Evolutionary conservation across 371 early-diverging fungal species (phyloP).

Genomic region (Syncephalastrum contaminatum): DNA sequence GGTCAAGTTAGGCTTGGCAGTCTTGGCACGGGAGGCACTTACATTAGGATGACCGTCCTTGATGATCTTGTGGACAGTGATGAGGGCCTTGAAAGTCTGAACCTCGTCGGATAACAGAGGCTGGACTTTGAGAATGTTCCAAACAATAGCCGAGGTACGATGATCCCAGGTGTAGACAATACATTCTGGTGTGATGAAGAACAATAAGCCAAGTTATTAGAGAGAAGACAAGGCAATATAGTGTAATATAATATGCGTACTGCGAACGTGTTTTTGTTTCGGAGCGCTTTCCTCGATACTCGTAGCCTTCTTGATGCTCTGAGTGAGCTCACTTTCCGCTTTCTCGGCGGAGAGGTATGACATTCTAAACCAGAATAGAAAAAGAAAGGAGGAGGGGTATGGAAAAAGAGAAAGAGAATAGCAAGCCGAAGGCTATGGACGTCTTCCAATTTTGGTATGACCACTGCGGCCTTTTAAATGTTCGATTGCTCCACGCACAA

Average conservation of each 20-base stretch:
- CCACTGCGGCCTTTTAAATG: too few relatives aligned
- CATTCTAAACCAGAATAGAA: conserved; percentile 20
- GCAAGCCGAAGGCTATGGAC: too few relatives aligned
- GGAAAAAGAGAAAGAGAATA: too few relatives aligned
- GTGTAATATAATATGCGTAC: conserved; percentile 38
- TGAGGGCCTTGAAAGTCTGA: conserved; percentile 93
- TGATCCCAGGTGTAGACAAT: conserved; percentile 96
- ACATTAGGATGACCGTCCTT: conserved; percentile 89
- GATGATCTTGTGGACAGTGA: conserved; percentile 93
- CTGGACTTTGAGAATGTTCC: conserved; percentile 82
- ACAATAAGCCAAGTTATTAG: background rate
- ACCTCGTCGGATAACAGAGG: conserved; percentile 92
- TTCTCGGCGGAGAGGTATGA: conserved; percentile 62
- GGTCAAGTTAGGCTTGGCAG: background rate
- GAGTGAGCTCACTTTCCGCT: conserved; percentile 84
- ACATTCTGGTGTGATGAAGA: conserved; percentile 48
- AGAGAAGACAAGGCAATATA: background rate
- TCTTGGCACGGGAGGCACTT: conserved; percentile 13
- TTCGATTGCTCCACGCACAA: too few relatives aligned
- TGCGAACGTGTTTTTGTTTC: conserved; percentile 96
- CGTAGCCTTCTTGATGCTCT: conserved; percentile 90
- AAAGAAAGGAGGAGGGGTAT: conserved; percentile 6
- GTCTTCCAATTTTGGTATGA: too few relatives aligned
- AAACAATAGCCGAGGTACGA: conserved; percentile 83
- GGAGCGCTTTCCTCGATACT: conserved; percentile 91